These are phyloP conservation scores for Plasmopara viticola DNA, from an alignment of 352 stramenopile genomes.

Conservation along the genomic window DNA sequence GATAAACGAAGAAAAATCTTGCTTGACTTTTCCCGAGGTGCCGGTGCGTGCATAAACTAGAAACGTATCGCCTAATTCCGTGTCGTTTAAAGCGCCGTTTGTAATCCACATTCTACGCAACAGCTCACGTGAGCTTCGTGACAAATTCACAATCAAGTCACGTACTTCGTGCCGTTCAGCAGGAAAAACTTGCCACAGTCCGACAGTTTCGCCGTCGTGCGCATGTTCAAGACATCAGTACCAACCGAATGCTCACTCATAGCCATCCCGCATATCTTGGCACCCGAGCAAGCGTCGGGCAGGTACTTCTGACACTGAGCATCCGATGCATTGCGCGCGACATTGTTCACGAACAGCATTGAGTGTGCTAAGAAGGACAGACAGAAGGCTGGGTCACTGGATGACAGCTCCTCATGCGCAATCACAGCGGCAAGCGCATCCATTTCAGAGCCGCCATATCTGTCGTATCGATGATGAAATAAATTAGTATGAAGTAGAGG, in stretches of 20 bases:
- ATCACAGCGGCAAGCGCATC: slow-evolving; percentile 93
- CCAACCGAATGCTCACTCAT: slow-evolving; percentile 98
- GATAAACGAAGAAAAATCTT: slow-evolving; percentile 96
- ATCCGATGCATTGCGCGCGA: slow-evolving; percentile 85
- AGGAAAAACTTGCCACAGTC: slow-evolving; percentile 89
- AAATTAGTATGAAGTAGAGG: not conserved
- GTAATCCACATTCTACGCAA: slow-evolving; percentile 97
- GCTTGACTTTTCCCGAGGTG: slow-evolving; percentile 65
- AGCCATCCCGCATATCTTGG: slow-evolving; percentile 96
- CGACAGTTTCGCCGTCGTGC: slow-evolving; percentile 87
- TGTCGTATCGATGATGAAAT: slow-evolving; percentile 4
- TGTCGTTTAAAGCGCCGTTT: slow-evolving; percentile 95
- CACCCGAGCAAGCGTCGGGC: slow-evolving; percentile 87
- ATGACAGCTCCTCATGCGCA: slow-evolving; percentile 93
- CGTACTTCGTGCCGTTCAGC: slow-evolving; percentile 80
- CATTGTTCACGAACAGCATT: slow-evolving; percentile 93
- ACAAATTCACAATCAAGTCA: slow-evolving; percentile 3
- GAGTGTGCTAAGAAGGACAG: slow-evolving; percentile 95
- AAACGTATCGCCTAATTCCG: slow-evolving; percentile 94
- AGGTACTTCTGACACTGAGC: slow-evolving; percentile 87
- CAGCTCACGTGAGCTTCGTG: slow-evolving; percentile 1
- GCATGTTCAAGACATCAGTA: slow-evolving; percentile 94
- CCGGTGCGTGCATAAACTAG: slow-evolving; percentile 97
- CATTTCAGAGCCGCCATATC: slow-evolving; percentile 94
- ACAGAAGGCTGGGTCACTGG: slow-evolving; percentile 97